Evolutionary conservation across 2,329 filamentous ascomycete species (phyloP).

Genomic region (Alternaria atra): DNA sequence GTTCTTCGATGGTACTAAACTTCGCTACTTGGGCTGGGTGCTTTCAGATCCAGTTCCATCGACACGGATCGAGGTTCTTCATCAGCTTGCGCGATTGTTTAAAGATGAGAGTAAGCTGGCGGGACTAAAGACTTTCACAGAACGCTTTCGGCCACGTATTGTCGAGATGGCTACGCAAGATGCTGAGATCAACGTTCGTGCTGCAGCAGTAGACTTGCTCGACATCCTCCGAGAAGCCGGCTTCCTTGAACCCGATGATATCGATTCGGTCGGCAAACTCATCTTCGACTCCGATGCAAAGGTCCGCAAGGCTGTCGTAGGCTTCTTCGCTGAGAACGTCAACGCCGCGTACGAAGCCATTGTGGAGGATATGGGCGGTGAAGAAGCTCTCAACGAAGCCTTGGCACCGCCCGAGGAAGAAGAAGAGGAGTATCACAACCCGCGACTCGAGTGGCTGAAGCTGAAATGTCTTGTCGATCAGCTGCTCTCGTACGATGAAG

Average conservation of each 20-base stretch:
- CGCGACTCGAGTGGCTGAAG: slow-evolving; percentile 85
- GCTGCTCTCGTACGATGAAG: slow-evolving; percentile 80
- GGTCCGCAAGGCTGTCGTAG: slow-evolving; percentile 86
- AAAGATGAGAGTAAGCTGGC: slow-evolving; percentile 79
- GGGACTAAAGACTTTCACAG: slow-evolving; percentile 86
- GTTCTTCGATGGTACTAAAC: slow-evolving; percentile 89
- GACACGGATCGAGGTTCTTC: slow-evolving; percentile 85
- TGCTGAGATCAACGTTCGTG: slow-evolving; percentile 80
- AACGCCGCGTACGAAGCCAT: slow-evolving; percentile 81
- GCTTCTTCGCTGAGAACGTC: slow-evolving; percentile 90
- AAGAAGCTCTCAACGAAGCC: slow-evolving; percentile 77
- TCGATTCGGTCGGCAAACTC: slow-evolving; percentile 85
- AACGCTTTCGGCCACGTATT: slow-evolving; percentile 84
- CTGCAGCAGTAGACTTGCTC: slow-evolving; percentile 80
- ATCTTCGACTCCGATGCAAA: slow-evolving; percentile 87
- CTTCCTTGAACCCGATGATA: slow-evolving; percentile 88
- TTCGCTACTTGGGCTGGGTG: slow-evolving; percentile 95
- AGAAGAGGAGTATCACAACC: slow-evolving; percentile 76
- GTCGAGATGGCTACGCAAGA: slow-evolving; percentile 94
- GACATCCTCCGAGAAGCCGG: slow-evolving; percentile 84
- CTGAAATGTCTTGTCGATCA: slow-evolving; percentile 90
- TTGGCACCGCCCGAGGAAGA: slow-evolving; percentile 76
- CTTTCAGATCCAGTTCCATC: slow-evolving; percentile 80
- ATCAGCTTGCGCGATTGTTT: slow-evolving; percentile 82
- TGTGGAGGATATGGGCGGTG: slow-evolving; percentile 84